Conservation (phyloP, 164 flowering plant genomes). For the Vitis vinifera region ASM3070453v1 NC_081810.1:8910001-8910500, state of each 20-base stretch:
- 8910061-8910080: background rate
- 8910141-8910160: conserved; percentile 1
- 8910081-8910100: background rate
- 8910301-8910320: too few species aligned
- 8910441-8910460: background rate
- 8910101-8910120: background rate
- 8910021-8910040: too few species aligned
- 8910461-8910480: conserved; percentile 13
- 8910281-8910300: too few species aligned
- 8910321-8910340: too few species aligned
- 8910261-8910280: background rate
- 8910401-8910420: too few species aligned
- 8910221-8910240: conserved; percentile 69
- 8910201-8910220: conserved; percentile 73
- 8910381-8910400: too few species aligned
- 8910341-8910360: too few species aligned
- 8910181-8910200: conserved; percentile 58
- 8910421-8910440: background rate
- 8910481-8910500: conserved; percentile 37
- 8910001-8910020: too few species aligned
- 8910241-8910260: conserved; percentile 8
- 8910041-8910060: too few species aligned
- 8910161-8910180: conserved; percentile 67
- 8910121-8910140: conserved; percentile 1
- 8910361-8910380: too few species aligned